Evolutionary conservation across 2,329 filamentous ascomycete species (phyloP), one percentile per base, ranked within the genome.

Genomic region (Colletotrichum noveboracense): DNA sequence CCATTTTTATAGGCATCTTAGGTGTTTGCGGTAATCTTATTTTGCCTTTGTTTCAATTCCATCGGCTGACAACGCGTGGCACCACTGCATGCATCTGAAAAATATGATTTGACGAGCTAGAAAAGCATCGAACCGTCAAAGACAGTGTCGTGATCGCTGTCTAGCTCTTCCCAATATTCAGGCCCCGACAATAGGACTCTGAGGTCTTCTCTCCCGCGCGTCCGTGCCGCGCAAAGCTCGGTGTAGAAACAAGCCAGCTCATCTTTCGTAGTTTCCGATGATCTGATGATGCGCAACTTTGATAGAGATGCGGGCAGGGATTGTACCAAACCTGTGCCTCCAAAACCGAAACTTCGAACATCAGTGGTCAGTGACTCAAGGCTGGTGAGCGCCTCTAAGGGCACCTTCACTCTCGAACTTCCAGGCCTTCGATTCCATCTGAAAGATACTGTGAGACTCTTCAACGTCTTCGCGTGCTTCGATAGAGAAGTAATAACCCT

Each of bases 281-380:
- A 61, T 43, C 34, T 58, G 32, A 69, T 69, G 24, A 69, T 34
- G 30, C 61, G 52, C 9, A 74, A 13, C 16, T 61, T 70, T 10
- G 24, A 13, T 24, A 71, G 10, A 30, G 68, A 71, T 24, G 18
- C 6, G 5, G 68, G 72, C 8, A 74, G 48, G 12, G 28, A 61
- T 28, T 48, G 36, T 10, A 66, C 14, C 21, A 74, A 21, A 4
- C 36, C 64, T 7, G 70, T 71, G 7, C 18, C 16, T 16, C 52
- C 71, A 5, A 60, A 36, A 6, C 48, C 60, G 21, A 74, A 71
- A n/a, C 48, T 74, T 16, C 38, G 60, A 10, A 74, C 28, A 16
- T 71, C 68, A 3, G 68, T 71, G 6, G 71, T 74, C 7, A 74
- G 67, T 14, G 60, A 71, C 52, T 71, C 60, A 18, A 74, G 71